These are phyloP conservation scores for Handroanthus guayacan DNA, from an alignment of 257 asterid genomes.

Conservation along the genomic window DNA sequence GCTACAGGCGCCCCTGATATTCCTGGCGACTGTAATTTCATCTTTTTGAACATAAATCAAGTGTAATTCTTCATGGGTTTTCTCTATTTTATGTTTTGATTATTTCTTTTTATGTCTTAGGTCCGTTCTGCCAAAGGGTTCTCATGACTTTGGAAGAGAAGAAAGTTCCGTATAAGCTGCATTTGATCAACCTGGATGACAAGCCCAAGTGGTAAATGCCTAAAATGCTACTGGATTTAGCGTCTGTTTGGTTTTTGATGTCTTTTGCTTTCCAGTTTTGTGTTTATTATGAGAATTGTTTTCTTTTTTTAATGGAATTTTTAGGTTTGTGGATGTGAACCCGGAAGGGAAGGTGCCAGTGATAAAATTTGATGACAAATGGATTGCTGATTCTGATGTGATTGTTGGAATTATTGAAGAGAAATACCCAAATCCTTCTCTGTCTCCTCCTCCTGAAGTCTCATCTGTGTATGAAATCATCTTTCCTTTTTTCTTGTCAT, in stretches of 20 bases:
- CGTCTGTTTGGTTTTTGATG: neutral
- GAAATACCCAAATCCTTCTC: constrained; percentile 76
- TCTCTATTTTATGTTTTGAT: neutral
- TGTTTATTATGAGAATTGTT: constrained; percentile 1
- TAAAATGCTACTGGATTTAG: neutral
- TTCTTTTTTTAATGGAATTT: neutral
- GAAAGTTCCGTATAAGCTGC: constrained; percentile 62
- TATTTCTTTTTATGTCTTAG: constrained; percentile 40
- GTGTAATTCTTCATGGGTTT: neutral
- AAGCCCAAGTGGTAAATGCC: constrained; percentile 73
- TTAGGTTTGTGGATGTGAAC: constrained; percentile 72
- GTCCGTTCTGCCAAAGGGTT: constrained; percentile 85
- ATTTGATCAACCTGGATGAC: constrained; percentile 56
- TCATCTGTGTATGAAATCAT: constrained; percentile 62
- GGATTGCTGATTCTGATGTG: constrained; percentile 86
- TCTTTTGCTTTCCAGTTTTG: neutral
- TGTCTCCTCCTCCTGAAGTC: constrained; percentile 64
- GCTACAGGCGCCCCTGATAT: constrained; percentile 68
- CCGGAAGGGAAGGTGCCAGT: constrained; percentile 89
- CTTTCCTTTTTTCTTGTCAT: constrained; percentile 7
- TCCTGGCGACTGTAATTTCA: constrained; percentile 72
- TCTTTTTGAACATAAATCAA: neutral
- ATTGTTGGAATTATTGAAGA: constrained; percentile 76
- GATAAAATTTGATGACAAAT: constrained; percentile 70
- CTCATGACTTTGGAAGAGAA: constrained; percentile 73